Evolutionary conservation across 2,329 filamentous ascomycete genomes (phyloP).

Genomic region (Phoma herbarum): DNA sequence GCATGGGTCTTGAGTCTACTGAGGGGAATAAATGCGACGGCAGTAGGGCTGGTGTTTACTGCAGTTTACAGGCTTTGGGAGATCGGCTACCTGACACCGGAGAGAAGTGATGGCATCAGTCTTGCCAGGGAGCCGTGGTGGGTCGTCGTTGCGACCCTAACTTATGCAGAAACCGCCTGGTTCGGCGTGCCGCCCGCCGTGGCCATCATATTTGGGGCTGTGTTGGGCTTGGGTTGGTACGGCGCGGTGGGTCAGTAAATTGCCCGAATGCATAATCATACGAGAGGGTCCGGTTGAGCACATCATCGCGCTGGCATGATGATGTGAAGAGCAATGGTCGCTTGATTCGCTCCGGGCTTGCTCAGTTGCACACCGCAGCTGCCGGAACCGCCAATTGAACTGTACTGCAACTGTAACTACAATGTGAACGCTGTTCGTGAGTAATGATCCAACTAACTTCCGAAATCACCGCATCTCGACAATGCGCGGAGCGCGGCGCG

Average conservation of each 20-base stretch:
- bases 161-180: slow-evolving; percentile 53
- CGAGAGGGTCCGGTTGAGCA: background rate
- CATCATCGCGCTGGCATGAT: background rate
- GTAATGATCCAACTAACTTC: background rate
- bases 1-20: slow-evolving; percentile 47
- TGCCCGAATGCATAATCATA: background rate
- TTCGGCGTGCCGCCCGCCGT: slow-evolving; percentile 52
- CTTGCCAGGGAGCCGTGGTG: slow-evolving; percentile 55
- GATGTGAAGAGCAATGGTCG: background rate
- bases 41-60: slow-evolving; percentile 56
- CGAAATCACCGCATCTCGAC: background rate
- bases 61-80: slow-evolving; percentile 57
- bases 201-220: slow-evolving; percentile 52
- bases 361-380: background rate
- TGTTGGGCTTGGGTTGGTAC: slow-evolving; percentile 53
- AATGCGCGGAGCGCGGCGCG: slow-evolving; percentile 11
- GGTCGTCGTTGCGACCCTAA: slow-evolving; percentile 55
- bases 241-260: slow-evolving; percentile 44
- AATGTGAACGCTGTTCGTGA: background rate
- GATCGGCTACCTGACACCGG: slow-evolving; percentile 54
- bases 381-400: background rate
- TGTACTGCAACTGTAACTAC: background rate
- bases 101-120: slow-evolving; percentile 46
- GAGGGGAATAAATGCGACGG: slow-evolving; percentile 54
- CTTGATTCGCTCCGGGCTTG: background rate